Conservation (phyloP, 2,329 filamentous ascomycete genomes). For the Leptographium radiaticola region DNA sequence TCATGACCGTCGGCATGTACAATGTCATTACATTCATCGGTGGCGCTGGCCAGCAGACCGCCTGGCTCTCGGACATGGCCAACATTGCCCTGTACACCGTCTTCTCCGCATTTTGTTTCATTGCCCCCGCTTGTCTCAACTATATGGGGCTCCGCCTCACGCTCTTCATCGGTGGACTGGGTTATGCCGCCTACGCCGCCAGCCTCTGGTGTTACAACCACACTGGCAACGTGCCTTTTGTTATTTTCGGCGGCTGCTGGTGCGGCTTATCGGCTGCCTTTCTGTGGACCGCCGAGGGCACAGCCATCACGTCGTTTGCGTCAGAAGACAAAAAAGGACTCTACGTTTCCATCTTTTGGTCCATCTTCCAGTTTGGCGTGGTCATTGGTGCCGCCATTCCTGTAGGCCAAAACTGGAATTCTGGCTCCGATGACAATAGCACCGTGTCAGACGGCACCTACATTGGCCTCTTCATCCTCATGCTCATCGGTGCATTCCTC, state of each 20-base stretch:
- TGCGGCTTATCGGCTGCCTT: slow-evolving; percentile 7
- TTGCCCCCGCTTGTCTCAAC: no score
- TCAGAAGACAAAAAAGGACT: slow-evolving; percentile 12
- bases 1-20: slow-evolving; percentile 1
- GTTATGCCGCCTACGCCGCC: slow-evolving; percentile 58
- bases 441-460: slow-evolving; percentile 16
- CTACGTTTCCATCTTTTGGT: slow-evolving; percentile 13
- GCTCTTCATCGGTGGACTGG: slow-evolving; percentile 37
- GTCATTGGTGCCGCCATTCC: slow-evolving; percentile 15
- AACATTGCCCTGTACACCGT: slow-evolving; percentile 32
- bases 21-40: not conserved
- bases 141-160: no score
- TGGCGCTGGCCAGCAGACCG: not conserved
- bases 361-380: slow-evolving; percentile 14
- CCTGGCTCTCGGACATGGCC: not conserved
- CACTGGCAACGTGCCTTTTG: slow-evolving; percentile 50
- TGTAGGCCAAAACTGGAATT: slow-evolving; percentile 10
- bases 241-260: slow-evolving; percentile 48
- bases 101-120: slow-evolving; percentile 46
- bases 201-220: slow-evolving; percentile 56
- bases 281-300: slow-evolving; percentile 12
- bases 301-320: slow-evolving; percentile 11
- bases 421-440: not conserved
- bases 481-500: slow-evolving; percentile 9
- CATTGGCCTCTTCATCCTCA: slow-evolving; percentile 15